Evolutionary conservation across 495 filamentous ascomycete species (phyloP).

Genomic region (Cercophora scortea): DNA sequence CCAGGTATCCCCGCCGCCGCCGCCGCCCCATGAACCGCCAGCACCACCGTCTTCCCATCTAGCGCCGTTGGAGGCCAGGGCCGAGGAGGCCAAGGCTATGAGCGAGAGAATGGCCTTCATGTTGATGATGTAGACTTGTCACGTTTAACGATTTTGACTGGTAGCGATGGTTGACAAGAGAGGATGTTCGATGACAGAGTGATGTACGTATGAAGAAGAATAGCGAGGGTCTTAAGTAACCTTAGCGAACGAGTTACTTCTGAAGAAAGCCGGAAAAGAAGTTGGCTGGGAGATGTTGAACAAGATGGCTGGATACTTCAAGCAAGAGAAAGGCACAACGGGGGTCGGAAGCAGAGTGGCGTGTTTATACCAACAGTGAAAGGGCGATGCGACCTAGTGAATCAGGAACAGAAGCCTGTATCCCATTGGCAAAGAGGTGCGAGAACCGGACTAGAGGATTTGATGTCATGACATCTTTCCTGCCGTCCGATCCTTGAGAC

Average conservation of each 20-base stretch:
- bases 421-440: no score
- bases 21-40: not conserved
- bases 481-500: constrained; percentile 3
- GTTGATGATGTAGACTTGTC: constrained; percentile 9
- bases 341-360: not conserved
- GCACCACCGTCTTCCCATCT: no score
- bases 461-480: constrained; percentile 9
- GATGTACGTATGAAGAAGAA: not conserved
- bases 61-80: constrained; percentile 23
- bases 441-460: not conserved
- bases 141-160: constrained; percentile 9
- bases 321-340: not conserved
- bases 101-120: constrained; percentile 36
- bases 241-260: constrained; percentile 42
- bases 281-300: constrained; percentile 17
- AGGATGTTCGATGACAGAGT: not conserved
- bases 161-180: not conserved
- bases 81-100: constrained; percentile 32
- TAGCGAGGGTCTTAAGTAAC: constrained; percentile 32
- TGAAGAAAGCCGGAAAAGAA: constrained; percentile 6
- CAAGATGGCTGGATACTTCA: constrained; percentile 13
- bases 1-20: not conserved
- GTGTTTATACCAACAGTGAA: not conserved
- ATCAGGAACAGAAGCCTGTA: no score
- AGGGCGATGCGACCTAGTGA: not conserved